Evolutionary conservation across 257 asterid genomes (phyloP).

Genomic region (Anisodus tanguticus): DNA sequence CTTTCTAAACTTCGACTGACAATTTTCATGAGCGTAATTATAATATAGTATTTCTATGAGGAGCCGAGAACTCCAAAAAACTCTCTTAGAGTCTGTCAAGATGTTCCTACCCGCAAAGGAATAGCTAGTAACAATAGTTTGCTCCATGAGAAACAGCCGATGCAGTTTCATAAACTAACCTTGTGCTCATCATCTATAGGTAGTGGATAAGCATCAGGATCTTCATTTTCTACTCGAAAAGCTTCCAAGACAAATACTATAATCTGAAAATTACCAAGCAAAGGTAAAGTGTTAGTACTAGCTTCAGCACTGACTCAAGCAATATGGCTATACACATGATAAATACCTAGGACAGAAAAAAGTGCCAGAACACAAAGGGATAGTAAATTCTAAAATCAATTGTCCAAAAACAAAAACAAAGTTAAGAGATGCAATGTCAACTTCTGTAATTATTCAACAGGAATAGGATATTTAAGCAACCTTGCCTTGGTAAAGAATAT

Average conservation of each 20-base stretch:
- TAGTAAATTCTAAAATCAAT: neutral
- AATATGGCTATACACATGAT: neutral
- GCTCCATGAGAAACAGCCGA: neutral
- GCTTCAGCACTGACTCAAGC: neutral
- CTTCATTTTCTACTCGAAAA: conserved; percentile 84
- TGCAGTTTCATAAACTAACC: conserved; percentile 47
- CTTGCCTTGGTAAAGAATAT: neutral
- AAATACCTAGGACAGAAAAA: neutral
- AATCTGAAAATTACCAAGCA: conserved; percentile 55
- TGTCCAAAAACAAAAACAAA: neutral
- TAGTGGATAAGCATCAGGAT: conserved; percentile 55
- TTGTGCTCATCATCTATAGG: conserved; percentile 41
- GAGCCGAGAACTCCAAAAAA: neutral
- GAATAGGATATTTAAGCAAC: neutral
- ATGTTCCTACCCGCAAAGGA: neutral
- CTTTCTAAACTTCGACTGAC: neutral
- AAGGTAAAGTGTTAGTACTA: neutral
- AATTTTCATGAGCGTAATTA: neutral
- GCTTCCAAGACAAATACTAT: conserved; percentile 96
- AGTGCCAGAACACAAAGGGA: neutral
- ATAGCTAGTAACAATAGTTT: neutral
- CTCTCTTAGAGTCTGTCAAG: neutral
- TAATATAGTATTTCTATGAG: neutral
- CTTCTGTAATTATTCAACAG: neutral
- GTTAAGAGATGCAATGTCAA: neutral